Base-by-base conservation (phyloP, 2,329 filamentous ascomycete species). In the Trichoderma koningii region DNA sequence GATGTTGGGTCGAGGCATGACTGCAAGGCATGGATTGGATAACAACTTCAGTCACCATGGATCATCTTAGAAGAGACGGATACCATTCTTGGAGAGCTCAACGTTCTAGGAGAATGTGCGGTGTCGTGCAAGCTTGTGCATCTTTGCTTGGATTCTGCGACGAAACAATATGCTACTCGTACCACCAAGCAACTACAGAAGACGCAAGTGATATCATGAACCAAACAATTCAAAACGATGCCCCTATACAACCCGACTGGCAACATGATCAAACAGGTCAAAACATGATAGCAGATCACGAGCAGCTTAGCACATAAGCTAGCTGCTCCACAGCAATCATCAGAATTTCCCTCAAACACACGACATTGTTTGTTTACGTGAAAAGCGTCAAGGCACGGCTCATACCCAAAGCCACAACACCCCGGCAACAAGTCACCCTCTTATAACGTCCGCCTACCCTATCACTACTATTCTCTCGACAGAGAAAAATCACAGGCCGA, bases 321-420 rank as follows among this genome's bases (percentile, higher is more conserved):
- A 53, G 57, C 48, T 21, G 48, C 57, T 62, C 57, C 57, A 62
- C 57, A 42, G 21, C 56, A 23, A 50, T 28, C 44, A 59, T 23
- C 14, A 38, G 17, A 10, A 44, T 52, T 44, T 47, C 57, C 34
- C 57, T 52, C 57, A 61, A 52, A 61, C 44, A 59, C 28, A n/a
- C 44, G 14, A 10, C 48, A 30, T 17, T 55, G 57, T 45, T 62
- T 53, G 57, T 62, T 62, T 53, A 62, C 48, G 12, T 26, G 4
- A 9, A 19, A 52, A 23, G 47, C 34, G 34, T 52, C 47, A 44
- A 30, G 38, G 34, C 47, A 23, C 7, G 44, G 47, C 38, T 34
- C 48, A 34, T 62, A 23, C 47, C 47, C 57, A 51, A 3, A 23
- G 21, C 34, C 44, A 21, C 23, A 28, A 17, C 38, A n/a, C 47